These are phyloP conservation scores for Helicosporidium sp. DNA, from an alignment of 139 green algal genomes.

Conservation along the genomic window DNA sequence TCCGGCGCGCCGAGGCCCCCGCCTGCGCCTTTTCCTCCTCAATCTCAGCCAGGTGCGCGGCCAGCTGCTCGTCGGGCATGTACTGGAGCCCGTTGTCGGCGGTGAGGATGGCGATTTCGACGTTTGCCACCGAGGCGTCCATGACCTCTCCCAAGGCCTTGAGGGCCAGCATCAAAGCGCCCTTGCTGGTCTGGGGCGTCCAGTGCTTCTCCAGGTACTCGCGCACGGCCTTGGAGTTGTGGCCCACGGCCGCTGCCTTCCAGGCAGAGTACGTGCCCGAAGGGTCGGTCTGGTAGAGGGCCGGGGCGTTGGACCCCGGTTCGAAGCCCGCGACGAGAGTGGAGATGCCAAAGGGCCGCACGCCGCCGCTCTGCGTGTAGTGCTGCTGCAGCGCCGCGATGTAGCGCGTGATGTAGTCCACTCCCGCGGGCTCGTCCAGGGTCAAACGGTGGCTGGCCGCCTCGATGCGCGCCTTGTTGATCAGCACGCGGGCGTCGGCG, in stretches of 20 bases:
- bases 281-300: conserved; percentile 92
- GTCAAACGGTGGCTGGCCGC: conserved; percentile 65
- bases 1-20: conserved; percentile 31
- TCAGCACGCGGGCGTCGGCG: conserved; percentile 84
- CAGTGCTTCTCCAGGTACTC: conserved; percentile 98
- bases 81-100: conserved; percentile 33
- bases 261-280: conserved; percentile 84
- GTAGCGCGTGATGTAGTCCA: conserved; percentile 76
- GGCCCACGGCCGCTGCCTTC: conserved; percentile 92
- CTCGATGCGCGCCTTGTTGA: conserved; percentile 82
- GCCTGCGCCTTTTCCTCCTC: conserved; percentile 72
- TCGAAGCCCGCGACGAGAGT: conserved; percentile 90
- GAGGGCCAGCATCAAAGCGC: conserved; percentile 79
- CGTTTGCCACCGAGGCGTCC: conserved; percentile 42
- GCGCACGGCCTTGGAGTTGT: conserved; percentile 88
- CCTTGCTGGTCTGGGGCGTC: conserved; percentile 41
- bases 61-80: conserved; percentile 59
- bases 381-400: conserved; percentile 77
- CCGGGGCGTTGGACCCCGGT: conserved; percentile 27
- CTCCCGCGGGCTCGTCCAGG: conserved; percentile 59
- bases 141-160: conserved; percentile 72
- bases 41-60: conserved; percentile 49
- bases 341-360: conserved; percentile 93
- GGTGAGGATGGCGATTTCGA: conserved; percentile 73
- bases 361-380: conserved; percentile 91